Evolutionary conservation across 2,329 filamentous ascomycete genomes (phyloP).

Genomic region (Colletotrichum noveboracense): DNA sequence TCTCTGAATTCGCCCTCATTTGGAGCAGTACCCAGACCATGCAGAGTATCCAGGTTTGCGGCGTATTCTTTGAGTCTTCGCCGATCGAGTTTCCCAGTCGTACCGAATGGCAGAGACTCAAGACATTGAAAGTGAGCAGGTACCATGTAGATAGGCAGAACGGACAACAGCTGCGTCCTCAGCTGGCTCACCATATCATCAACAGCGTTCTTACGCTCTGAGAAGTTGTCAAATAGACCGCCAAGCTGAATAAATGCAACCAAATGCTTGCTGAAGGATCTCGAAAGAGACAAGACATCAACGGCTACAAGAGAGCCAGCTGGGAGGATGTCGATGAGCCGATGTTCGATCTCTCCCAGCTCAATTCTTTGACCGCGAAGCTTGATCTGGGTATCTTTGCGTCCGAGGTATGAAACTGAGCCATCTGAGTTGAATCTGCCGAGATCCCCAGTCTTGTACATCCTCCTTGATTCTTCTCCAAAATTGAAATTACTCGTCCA

Average conservation of each 20-base stretch:
- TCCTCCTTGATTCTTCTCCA: not conserved
- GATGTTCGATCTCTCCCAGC: constrained; percentile 34
- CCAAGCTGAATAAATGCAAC: constrained; percentile 6
- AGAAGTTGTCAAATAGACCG: not conserved
- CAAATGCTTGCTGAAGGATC: not conserved
- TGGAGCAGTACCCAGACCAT: not conserved
- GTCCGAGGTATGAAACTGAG: constrained; percentile 22
- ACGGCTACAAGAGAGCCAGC: not conserved
- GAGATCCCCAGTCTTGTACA: constrained; percentile 23
- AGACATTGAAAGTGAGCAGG: constrained; percentile 22
- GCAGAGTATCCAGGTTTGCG: not conserved
- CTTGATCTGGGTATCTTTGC: constrained; percentile 36
- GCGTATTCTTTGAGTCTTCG: not conserved
- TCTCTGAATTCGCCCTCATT: not conserved
- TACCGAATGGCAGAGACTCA: constrained; percentile 14
- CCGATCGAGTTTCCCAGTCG: constrained; percentile 27
- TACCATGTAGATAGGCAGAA: constrained; percentile 28
- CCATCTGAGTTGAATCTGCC: constrained; percentile 4
- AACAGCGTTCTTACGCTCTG: not conserved
- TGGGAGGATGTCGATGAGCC: constrained; percentile 6
- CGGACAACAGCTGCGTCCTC: not conserved
- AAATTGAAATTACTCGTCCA: not conserved
- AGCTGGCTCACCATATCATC: not conserved
- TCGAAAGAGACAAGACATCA: not conserved
- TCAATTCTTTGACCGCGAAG: constrained; percentile 38